Percentiles rank a stretch among this genome's conserved stretches.
phyloP scores from a whole-genome alignment of 192 early-diverging fungal genomes.

The Phlyctochytrium arcticum region DNA sequence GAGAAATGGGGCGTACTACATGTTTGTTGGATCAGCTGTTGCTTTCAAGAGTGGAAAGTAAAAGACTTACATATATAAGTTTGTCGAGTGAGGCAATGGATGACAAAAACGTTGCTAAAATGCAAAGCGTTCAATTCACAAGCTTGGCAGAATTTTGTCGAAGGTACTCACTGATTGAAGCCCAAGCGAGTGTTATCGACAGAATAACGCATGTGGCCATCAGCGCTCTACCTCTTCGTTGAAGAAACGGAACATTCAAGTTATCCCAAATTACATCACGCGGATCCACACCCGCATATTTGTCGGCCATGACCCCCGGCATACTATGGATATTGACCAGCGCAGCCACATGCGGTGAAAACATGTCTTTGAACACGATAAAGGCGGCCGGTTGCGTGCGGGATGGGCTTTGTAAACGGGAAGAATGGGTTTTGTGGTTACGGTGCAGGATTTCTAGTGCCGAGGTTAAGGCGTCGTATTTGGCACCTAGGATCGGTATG shows the following conservation, averaged over 20 bases:
- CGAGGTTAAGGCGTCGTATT: too few species aligned
- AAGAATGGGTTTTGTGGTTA: too few species aligned
- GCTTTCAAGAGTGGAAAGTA: not conserved
- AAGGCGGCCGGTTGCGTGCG: slow-evolving; percentile 75
- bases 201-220: slow-evolving; percentile 46
- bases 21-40: slow-evolving; percentile 46
- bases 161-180: slow-evolving; percentile 51
- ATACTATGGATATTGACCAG: slow-evolving; percentile 58
- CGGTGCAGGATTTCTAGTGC: too few species aligned
- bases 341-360: slow-evolving; percentile 76
- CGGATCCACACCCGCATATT: slow-evolving; percentile 61
- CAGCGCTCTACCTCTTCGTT: slow-evolving; percentile 52
- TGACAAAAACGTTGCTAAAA: slow-evolving; percentile 8
- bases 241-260: slow-evolving; percentile 49
- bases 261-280: slow-evolving; percentile 82
- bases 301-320: slow-evolving; percentile 61
- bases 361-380: slow-evolving; percentile 71
- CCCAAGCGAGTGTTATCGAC: slow-evolving; percentile 70
- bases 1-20: slow-evolving; percentile 54
- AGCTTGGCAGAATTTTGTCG: too few species aligned
- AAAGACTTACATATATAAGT: not conserved
- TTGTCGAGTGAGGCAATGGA: slow-evolving; percentile 11
- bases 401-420: too few species aligned
- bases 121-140: too few species aligned
- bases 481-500: too few species aligned